These are phyloP conservation scores for Steccherinum ochraceum DNA, from an alignment of 768 basidiomycete genomes.

Conservation along the genomic window DNA sequence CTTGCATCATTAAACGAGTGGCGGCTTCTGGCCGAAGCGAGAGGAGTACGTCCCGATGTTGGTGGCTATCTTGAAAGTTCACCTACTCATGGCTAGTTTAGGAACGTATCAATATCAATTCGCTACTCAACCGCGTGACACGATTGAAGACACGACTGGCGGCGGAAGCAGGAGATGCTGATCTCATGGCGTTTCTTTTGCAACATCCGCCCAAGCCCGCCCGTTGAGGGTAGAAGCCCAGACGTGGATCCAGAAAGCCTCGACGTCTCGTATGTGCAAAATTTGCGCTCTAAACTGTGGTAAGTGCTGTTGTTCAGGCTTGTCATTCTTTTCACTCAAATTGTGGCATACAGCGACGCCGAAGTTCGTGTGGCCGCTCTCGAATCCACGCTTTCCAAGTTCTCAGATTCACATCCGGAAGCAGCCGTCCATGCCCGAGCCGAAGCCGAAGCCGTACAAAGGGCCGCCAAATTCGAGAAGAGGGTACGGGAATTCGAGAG, in stretches of 20 bases:
- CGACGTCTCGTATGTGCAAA: slow-evolving; percentile 43
- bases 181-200: slow-evolving; percentile 67
- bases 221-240: too few species aligned
- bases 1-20: slow-evolving; percentile 56
- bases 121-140: too few species aligned
- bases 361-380: slow-evolving; percentile 45
- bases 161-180: slow-evolving; percentile 61
- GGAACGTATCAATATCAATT: slow-evolving; percentile 72
- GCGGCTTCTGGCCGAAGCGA: slow-evolving; percentile 57
- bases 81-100: slow-evolving; percentile 28
- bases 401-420: slow-evolving; percentile 49
- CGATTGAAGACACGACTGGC: slow-evolving; percentile 75
- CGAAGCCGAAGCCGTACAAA: slow-evolving; percentile 45
- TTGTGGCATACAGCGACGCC: slow-evolving; percentile 36
- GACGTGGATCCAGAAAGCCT: too few species aligned
- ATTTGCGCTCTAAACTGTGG: slow-evolving; percentile 49
- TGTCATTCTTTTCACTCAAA: neutral
- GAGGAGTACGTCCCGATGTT: slow-evolving; percentile 33
- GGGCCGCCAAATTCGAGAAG: slow-evolving; percentile 36
- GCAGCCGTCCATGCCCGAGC: slow-evolving; percentile 39
- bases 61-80: neutral
- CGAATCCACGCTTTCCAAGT: slow-evolving; percentile 39
- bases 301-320: slow-evolving; percentile 27
- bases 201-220: slow-evolving; percentile 46
- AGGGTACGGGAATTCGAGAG: slow-evolving; percentile 57